Conservation (phyloP, 108 stramenopile genomes). For the Nitzschia putrida region DNA sequence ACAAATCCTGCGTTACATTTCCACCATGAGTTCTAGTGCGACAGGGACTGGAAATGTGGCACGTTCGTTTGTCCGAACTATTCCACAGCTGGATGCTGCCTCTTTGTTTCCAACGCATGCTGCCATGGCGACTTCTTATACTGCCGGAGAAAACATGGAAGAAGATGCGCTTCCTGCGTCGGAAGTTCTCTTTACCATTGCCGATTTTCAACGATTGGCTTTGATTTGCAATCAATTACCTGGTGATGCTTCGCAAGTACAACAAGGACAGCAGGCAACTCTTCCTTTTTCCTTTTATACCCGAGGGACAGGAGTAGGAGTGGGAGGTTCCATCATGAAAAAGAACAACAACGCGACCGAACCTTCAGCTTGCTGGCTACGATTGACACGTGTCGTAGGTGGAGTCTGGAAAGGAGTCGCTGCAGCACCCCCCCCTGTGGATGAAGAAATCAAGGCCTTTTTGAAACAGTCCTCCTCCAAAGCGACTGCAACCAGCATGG, state of each 20-base stretch:
- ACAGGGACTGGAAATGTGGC: neutral
- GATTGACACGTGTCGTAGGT: conserved; percentile 43
- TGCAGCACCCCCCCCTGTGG: conserved; percentile 9
- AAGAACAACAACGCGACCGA: neutral
- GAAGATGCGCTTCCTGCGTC: neutral
- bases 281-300: conserved; percentile 57
- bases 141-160: neutral
- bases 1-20: conserved; percentile 58
- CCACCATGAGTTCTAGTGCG: conserved; percentile 44
- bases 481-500: neutral
- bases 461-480: conserved; percentile 6
- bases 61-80: conserved; percentile 33
- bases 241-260: neutral
- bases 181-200: conserved; percentile 39
- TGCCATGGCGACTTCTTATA: neutral
- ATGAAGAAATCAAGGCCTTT: conserved; percentile 19
- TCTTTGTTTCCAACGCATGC: too few species aligned
- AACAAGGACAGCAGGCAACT: neutral
- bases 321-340: neutral
- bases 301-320: neutral
- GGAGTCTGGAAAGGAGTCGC: conserved; percentile 7
- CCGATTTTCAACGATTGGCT: conserved; percentile 19
- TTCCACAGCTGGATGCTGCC: conserved; percentile 27
- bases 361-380: conserved; percentile 47
- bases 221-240: neutral